Conservation (phyloP, 2,329 filamentous ascomycete species). For the Arthrobotrys pseudoclavata region DNA sequence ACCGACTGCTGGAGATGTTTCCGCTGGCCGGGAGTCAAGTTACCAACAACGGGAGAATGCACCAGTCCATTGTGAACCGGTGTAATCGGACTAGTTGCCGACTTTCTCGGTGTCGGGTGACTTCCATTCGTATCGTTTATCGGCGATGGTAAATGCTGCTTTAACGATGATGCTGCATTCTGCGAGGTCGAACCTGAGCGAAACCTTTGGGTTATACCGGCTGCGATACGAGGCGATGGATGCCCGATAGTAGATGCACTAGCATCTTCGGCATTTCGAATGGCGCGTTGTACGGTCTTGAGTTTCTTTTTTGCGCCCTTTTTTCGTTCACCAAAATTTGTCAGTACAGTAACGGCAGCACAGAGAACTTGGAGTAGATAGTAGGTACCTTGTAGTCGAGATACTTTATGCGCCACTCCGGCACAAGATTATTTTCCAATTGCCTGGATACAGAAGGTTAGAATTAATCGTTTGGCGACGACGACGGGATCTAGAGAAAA, state of each 20-base stretch:
- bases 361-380: no score
- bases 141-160: slow-evolving; percentile 48
- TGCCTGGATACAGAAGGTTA: slow-evolving; percentile 69
- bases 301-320: slow-evolving; percentile 88
- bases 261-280: slow-evolving; percentile 73
- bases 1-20: slow-evolving; percentile 21
- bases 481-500: not conserved
- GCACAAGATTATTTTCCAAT: slow-evolving; percentile 87
- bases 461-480: not conserved
- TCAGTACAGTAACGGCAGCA: slow-evolving; percentile 57
- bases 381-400: slow-evolving; percentile 84
- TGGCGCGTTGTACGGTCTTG: slow-evolving; percentile 82
- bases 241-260: slow-evolving; percentile 65
- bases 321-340: slow-evolving; percentile 47
- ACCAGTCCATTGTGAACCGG: slow-evolving; percentile 18
- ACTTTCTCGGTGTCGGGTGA: not conserved
- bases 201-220: slow-evolving; percentile 41
- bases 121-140: slow-evolving; percentile 13
- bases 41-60: slow-evolving; percentile 13
- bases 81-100: slow-evolving; percentile 15
- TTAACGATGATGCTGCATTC: slow-evolving; percentile 37
- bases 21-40: slow-evolving; percentile 32
- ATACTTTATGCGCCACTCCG: slow-evolving; percentile 95
- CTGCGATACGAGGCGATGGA: slow-evolving; percentile 38
- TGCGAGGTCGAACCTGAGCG: slow-evolving; percentile 32